phyloP scores from a whole-genome alignment of 768 basidiomycete genomes.

The Amanita rubescens region DNA sequence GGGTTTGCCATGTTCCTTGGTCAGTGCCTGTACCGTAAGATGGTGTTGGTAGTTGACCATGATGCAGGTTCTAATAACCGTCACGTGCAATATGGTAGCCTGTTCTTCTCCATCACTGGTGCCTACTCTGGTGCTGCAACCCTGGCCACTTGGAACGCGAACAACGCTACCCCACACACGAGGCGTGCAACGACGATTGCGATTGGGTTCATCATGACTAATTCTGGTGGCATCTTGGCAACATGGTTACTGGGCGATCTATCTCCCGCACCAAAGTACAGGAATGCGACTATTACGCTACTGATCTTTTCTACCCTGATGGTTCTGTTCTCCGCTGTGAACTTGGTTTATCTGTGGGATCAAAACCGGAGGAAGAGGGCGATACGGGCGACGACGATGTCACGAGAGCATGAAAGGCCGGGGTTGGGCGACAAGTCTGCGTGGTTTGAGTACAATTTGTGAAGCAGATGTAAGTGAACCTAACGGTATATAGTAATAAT shows the following conservation, averaged over 20 bases:
- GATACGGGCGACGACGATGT: slow-evolving; percentile 21
- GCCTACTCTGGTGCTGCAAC: slow-evolving; percentile 48
- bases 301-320: slow-evolving; percentile 34
- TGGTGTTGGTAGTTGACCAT: background rate
- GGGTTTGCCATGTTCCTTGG: slow-evolving; percentile 55
- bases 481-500: background rate
- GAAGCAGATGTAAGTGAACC: background rate
- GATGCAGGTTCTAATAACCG: slow-evolving; percentile 28
- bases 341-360: slow-evolving; percentile 30
- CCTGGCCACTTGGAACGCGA: slow-evolving; percentile 51
- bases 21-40: slow-evolving; percentile 16
- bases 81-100: slow-evolving; percentile 41
- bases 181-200: slow-evolving; percentile 54
- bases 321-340: slow-evolving; percentile 28
- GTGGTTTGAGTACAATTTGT: slow-evolving; percentile 48
- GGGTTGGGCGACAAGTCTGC: slow-evolving; percentile 44
- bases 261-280: slow-evolving; percentile 43
- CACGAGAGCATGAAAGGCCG: slow-evolving; percentile 26
- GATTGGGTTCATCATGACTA: slow-evolving; percentile 49
- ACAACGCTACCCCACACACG: slow-evolving; percentile 50
- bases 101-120: slow-evolving; percentile 49
- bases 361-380: slow-evolving; percentile 40
- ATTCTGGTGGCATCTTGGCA: slow-evolving; percentile 51
- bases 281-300: slow-evolving; percentile 36
- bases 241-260: slow-evolving; percentile 53